Evolutionary conservation across 2,329 filamentous ascomycete species (phyloP).

Genomic region (Beauveria brongniartii): DNA sequence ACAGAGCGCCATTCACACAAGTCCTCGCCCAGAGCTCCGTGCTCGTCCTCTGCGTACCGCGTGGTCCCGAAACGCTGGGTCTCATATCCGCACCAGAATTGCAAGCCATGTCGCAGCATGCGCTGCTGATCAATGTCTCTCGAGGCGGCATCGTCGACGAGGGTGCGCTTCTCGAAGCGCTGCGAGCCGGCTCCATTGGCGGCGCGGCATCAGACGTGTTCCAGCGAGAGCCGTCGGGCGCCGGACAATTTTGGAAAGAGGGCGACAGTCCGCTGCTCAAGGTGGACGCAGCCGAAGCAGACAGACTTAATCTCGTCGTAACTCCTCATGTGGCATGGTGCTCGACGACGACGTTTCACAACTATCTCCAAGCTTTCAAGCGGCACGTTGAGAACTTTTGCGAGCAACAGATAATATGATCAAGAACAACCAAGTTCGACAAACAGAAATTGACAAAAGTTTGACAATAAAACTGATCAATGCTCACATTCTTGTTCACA

Average conservation of each 20-base stretch:
- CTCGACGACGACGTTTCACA: constrained; percentile 11
- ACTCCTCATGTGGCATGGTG: constrained; percentile 14
- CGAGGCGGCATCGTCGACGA: constrained; percentile 28
- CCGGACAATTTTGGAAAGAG: not conserved
- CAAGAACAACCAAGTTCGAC: no score
- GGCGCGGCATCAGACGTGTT: constrained; percentile 30
- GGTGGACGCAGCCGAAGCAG: not conserved
- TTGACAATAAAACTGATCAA: not conserved
- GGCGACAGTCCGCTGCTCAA: constrained; percentile 5
- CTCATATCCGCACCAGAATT: constrained; percentile 16
- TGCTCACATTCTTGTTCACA: no score
- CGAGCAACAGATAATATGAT: not conserved
- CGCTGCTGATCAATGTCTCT: constrained; percentile 21
- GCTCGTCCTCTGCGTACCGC: constrained; percentile 19
- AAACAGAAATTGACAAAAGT: not conserved
- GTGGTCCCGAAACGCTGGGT: constrained; percentile 15
- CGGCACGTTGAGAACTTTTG: constrained; percentile 5
- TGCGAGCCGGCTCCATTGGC: constrained; percentile 21
- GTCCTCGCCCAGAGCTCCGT: constrained; percentile 18
- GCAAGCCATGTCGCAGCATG: constrained; percentile 17
- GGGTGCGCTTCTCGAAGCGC: constrained; percentile 23
- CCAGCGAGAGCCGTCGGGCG: constrained; percentile 17
- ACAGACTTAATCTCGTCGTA: constrained; percentile 9
- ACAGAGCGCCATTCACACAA: constrained; percentile 15
- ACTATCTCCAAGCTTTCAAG: constrained; percentile 13